Evolutionary conservation across 768 basidiomycete genomes (phyloP).

Genomic region (Chalciporus pseudorubinellus): DNA sequence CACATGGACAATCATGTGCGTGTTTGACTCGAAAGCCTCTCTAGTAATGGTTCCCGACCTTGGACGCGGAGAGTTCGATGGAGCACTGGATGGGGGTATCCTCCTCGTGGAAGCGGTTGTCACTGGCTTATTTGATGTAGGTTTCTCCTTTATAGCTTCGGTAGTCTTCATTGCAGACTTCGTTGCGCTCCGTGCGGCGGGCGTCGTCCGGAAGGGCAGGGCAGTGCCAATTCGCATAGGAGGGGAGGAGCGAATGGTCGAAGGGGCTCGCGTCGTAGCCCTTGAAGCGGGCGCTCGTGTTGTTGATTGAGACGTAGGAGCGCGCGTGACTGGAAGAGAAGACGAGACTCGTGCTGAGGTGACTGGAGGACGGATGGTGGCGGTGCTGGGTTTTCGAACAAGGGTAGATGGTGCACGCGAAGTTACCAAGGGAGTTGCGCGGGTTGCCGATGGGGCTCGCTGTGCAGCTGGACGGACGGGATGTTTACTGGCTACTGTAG

Average conservation of each 20-base stretch:
- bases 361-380: slow-evolving; percentile 9
- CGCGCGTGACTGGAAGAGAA: slow-evolving; percentile 26
- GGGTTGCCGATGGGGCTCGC: slow-evolving; percentile 2
- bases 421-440: neutral
- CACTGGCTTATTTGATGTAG: neutral
- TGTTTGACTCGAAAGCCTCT: slow-evolving; percentile 21
- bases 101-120: neutral
- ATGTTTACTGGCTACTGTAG: neutral
- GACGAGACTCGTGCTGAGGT: slow-evolving; percentile 1
- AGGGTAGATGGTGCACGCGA: slow-evolving; percentile 11
- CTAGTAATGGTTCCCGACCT: slow-evolving; percentile 27
- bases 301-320: slow-evolving; percentile 23
- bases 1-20: slow-evolving; percentile 16
- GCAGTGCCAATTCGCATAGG: slow-evolving; percentile 1
- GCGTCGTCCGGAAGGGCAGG: slow-evolving; percentile 9
- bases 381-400: slow-evolving; percentile 7
- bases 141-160: slow-evolving; percentile 10
- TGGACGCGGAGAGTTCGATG: slow-evolving; percentile 7
- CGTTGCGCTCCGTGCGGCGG: slow-evolving; percentile 5
- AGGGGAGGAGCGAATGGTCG: slow-evolving; percentile 18
- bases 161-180: slow-evolving; percentile 9
- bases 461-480: slow-evolving; percentile 8
- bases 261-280: slow-evolving; percentile 20
- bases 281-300: slow-evolving; percentile 13
- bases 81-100: neutral